Base-by-base conservation (phyloP, 75 land plant species). In the Adiantum capillusveneris region DNA sequence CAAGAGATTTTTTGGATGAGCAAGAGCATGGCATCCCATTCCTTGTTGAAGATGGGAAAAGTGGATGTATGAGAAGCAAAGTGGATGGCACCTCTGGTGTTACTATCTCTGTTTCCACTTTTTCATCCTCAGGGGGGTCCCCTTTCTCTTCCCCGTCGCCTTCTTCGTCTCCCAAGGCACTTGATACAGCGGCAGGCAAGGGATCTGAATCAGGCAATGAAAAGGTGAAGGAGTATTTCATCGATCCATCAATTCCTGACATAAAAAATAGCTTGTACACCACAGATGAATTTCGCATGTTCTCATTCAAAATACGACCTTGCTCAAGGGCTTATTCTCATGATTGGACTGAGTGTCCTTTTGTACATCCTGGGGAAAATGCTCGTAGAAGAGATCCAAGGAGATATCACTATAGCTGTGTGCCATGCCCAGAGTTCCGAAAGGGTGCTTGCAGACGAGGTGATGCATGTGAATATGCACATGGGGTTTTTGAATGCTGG, bases 291-390 rank as follows among this genome's bases (percentile, higher is more conserved):
- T 87, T 87, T 56, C 75, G 91, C 0, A 87, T 87, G 88, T 87
- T 71, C 69, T 77, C 83, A 3, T 87, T 87, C 73, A 87, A 87
- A 75, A 72, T 87, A 18, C 76, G 91, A 0, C 87, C 87, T 5
- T 87, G 91, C 53, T 80, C 84, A 7, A 64, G 91, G n/a, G 91
- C 87, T 0, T 83, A 83, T 57, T 83, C 87, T 19, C 91, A 87
- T 62, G 91, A 87, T 51, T 87, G 91, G 91, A 87, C 91, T 12
- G 91, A 87, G 70, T 87, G 91, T 21, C 91, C 91, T 0, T 87
- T 87, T 69, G 91, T 80, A 18, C 91, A 87, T 63, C 90, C 90
- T 9, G 90, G 90, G 13, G 90, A 86, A 61, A 86, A 86, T 65
- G 90, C 90, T 24, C 75, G 91, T 1, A 56, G 91, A 52, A 65